phyloP scores from a whole-genome alignment of 192 early-diverging fungal species.

The Entomortierella lignicola region DNA sequence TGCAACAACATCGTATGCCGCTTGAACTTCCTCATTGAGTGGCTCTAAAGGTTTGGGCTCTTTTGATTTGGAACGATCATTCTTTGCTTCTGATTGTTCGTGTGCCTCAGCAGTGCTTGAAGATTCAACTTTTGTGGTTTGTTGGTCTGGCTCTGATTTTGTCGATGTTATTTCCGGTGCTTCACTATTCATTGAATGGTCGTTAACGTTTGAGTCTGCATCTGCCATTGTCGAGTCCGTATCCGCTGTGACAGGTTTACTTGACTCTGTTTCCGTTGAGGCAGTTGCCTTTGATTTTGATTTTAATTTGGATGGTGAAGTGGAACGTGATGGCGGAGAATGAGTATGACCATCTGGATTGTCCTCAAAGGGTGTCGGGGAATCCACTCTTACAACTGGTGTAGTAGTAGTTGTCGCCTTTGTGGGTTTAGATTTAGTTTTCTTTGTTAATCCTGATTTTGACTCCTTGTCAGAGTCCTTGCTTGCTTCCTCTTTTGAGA shows the following conservation, averaged over 20 bases:
- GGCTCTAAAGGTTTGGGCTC: slow-evolving; percentile 26
- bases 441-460: slow-evolving; percentile 24
- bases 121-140: neutral
- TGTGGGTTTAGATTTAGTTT: slow-evolving; percentile 16
- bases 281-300: slow-evolving; percentile 14
- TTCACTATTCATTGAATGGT: neutral
- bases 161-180: neutral
- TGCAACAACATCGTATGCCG: slow-evolving; percentile 30
- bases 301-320: slow-evolving; percentile 22
- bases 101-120: neutral
- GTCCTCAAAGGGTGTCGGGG: slow-evolving; percentile 21
- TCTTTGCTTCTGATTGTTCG: neutral
- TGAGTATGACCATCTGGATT: neutral
- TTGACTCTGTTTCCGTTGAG: neutral
- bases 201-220: neutral
- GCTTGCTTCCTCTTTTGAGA: slow-evolving; percentile 21
- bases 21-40: slow-evolving; percentile 45
- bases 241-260: too few species aligned
- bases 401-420: slow-evolving; percentile 13
- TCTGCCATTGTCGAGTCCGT: neutral
- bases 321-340: too few species aligned
- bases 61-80: neutral
- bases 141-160: neutral
- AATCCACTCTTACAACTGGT: slow-evolving; percentile 31
- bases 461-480: slow-evolving; percentile 50